phyloP scores from a whole-genome alignment of 257 asterid species.

The Coffea canephora region DNA sequence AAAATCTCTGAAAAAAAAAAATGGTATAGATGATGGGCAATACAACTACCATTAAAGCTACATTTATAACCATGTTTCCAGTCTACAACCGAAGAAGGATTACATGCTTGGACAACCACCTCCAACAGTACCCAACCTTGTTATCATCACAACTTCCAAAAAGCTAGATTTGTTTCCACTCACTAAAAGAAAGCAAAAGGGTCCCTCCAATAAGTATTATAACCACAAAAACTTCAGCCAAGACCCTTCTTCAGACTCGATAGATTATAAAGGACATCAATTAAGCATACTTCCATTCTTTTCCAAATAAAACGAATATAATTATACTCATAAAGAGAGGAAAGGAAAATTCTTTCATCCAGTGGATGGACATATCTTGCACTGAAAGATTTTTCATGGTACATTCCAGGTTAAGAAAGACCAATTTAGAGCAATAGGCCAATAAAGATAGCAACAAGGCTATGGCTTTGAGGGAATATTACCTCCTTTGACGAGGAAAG shows the following conservation, averaged over 20 bases:
- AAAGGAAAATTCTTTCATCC: too few species aligned
- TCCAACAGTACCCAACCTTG: neutral
- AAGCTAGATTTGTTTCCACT: neutral
- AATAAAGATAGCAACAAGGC: neutral
- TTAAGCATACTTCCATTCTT: too few species aligned
- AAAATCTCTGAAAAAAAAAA: neutral
- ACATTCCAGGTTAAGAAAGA: neutral
- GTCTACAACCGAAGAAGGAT: neutral
- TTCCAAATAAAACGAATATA: neutral
- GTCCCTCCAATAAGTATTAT: neutral
- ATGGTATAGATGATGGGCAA: neutral
- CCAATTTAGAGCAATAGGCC: neutral
- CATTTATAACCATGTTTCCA: neutral
- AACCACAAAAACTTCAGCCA: too few species aligned
- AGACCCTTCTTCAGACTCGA: neutral
- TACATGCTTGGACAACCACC: neutral
- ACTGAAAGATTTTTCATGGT: too few species aligned
- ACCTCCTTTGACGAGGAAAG: slow-evolving; percentile 58
- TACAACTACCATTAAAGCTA: neutral
- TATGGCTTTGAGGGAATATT: slow-evolving; percentile 6
- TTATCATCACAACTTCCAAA: neutral
- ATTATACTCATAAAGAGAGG: neutral
- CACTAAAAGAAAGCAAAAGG: neutral
- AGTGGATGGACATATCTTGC: neutral
- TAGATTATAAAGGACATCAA: neutral